Evolutionary conservation across 2,329 filamentous ascomycete species (phyloP).

Genomic region (Sporothrix dimorphospora): DNA sequence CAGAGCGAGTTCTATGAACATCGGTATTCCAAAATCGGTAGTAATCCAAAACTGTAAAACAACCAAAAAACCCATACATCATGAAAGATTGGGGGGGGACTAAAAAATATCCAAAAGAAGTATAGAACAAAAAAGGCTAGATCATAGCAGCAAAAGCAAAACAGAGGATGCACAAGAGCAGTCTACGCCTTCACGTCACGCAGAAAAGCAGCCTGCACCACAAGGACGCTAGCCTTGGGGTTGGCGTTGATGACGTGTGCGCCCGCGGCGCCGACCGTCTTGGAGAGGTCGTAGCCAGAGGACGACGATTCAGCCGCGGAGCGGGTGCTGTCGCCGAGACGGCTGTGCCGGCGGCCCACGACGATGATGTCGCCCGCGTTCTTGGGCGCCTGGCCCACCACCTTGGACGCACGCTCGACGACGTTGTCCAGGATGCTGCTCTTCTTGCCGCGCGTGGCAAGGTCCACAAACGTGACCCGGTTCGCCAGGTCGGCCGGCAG

Average conservation of each 20-base stretch:
- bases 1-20: not conserved
- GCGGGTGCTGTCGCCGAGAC: slow-evolving; percentile 33
- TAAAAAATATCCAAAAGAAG: not conserved
- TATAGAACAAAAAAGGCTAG: not conserved
- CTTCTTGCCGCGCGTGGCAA: slow-evolving; percentile 45
- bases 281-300: slow-evolving; percentile 48
- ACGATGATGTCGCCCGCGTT: slow-evolving; percentile 75
- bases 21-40: not conserved
- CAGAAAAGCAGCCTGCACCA: slow-evolving; percentile 62
- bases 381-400: slow-evolving; percentile 60
- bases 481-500: slow-evolving; percentile 41
- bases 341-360: slow-evolving; percentile 59
- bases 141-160: not conserved
- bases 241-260: slow-evolving; percentile 61
- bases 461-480: slow-evolving; percentile 54
- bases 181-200: slow-evolving; percentile 32
- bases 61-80: not conserved
- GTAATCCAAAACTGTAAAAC: not conserved
- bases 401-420: slow-evolving; percentile 58
- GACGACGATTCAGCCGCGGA: slow-evolving; percentile 32
- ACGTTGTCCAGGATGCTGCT: slow-evolving; percentile 50
- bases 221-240: slow-evolving; percentile 68
- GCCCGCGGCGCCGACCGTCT: slow-evolving; percentile 62
- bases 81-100: not conserved
- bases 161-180: not conserved